Conservation (phyloP, 345 rosid genomes). For the Acer negundo region DNA sequence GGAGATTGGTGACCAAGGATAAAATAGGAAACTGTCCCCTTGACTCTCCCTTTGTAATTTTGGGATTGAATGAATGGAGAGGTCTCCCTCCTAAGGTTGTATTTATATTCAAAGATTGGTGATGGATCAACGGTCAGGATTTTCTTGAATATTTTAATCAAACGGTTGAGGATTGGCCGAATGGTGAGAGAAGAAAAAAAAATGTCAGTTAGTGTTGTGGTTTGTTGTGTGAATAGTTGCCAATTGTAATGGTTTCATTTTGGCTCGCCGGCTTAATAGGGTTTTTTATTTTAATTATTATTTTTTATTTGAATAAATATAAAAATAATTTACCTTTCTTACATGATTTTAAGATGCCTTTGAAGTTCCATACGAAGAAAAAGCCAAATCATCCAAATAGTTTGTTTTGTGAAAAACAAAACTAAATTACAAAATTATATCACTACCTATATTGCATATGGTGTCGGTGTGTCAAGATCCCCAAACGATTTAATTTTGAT, state of each 20-base stretch:
- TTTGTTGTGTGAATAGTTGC: constrained; percentile 11
- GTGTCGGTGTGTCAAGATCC: too few relatives aligned
- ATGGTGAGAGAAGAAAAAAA: background rate
- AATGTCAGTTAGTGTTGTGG: constrained; percentile 14
- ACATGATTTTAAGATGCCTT: background rate
- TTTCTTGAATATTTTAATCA: background rate
- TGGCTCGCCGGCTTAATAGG: constrained; percentile 21
- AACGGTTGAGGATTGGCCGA: constrained; percentile 22
- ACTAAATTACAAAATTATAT: too few relatives aligned
- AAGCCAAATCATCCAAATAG: background rate
- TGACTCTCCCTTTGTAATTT: background rate
- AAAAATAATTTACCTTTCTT: background rate
- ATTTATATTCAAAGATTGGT: constrained; percentile 15
- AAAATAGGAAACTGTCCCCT: background rate
- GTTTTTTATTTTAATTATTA: background rate
- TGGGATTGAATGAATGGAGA: constrained; percentile 2
- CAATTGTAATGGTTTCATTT: constrained; percentile 20
- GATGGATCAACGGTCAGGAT: background rate
- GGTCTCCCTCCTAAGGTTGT: background rate
- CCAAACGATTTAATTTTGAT: too few relatives aligned
- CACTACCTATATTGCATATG: too few relatives aligned
- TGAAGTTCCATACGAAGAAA: background rate
- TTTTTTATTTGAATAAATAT: background rate
- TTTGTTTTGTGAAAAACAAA: too few relatives aligned
- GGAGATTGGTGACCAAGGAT: background rate